A percentile compares a stretch with the other conserved stretches of the same genome.
phyloP scores from a whole-genome alignment of 371 early-diverging fungal genomes.

The Massospora cicadina region DNA sequence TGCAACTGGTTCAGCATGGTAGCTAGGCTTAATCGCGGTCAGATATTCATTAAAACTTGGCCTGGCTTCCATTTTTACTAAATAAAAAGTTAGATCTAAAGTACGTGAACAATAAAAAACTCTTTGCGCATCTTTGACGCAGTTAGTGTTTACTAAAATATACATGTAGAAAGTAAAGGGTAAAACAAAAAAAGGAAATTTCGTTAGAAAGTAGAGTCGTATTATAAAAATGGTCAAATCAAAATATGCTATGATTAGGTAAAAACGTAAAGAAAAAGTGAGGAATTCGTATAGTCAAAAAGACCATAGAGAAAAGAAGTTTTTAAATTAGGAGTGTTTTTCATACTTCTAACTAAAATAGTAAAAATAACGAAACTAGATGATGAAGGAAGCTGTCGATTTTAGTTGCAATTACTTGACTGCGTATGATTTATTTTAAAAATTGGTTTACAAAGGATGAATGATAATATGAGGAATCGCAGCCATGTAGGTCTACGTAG shows the following conservation, averaged over 20 bases:
- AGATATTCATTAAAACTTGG: slow-evolving; percentile 1
- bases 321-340: neutral
- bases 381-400: no score
- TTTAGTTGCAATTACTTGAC: no score
- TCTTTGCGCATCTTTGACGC: neutral
- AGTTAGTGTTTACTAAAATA: neutral
- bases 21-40: slow-evolving; percentile 8
- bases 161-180: no score
- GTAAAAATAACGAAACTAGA: no score
- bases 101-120: neutral
- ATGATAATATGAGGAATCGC: no score
- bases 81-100: neutral
- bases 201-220: neutral
- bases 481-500: no score
- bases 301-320: neutral
- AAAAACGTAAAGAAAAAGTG: neutral
- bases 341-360: no score
- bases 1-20: neutral
- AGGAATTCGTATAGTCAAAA: neutral
- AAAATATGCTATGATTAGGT: neutral
- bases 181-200: neutral
- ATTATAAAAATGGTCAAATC: neutral
- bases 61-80: neutral
- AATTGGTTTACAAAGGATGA: no score
- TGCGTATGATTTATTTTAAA: no score